Percentiles rank a stretch among this genome's conserved stretches.
These are phyloP conservation scores for Chaetomidium leptoderma DNA, from an alignment of 495 filamentous ascomycete genomes.

Conservation along the genomic window DNA sequence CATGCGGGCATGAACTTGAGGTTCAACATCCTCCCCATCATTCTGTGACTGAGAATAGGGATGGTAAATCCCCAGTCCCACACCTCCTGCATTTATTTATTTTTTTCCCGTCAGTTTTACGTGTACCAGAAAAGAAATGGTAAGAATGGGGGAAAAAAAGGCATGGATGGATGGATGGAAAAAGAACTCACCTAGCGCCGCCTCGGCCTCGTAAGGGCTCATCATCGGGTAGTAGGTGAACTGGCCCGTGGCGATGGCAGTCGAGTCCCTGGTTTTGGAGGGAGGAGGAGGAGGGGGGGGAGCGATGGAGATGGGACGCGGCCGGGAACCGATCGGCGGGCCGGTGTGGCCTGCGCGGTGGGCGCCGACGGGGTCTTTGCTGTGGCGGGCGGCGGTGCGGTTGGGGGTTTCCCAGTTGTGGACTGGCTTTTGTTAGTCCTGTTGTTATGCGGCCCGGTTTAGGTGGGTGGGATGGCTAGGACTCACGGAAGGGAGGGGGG, in stretches of 20 bases:
- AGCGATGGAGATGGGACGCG: not conserved
- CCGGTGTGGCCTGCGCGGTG: slow-evolving; percentile 6
- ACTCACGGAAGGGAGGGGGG: slow-evolving; percentile 26
- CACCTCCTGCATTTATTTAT: not conserved
- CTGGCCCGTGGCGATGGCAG: not conserved
- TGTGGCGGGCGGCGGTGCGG: not conserved
- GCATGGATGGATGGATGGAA: too few relatives aligned
- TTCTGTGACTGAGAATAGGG: not conserved
- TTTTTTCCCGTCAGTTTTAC: not conserved
- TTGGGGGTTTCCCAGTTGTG: slow-evolving; percentile 19
- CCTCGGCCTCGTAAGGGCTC: slow-evolving; percentile 24
- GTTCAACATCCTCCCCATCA: not conserved
- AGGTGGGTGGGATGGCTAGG: not conserved
- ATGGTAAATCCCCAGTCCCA: not conserved
- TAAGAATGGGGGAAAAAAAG: not conserved
- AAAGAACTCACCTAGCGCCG: slow-evolving; percentile 7
- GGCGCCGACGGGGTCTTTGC: not conserved
- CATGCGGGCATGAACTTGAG: not conserved
- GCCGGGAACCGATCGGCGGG: slow-evolving; percentile 16
- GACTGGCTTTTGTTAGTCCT: not conserved
- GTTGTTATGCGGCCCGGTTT: not conserved
- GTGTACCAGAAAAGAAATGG: not conserved
- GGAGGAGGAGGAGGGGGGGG: not conserved
- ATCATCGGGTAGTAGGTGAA: slow-evolving; percentile 20
- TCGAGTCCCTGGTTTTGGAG: not conserved